Conservation (phyloP, 805 yeast genomes). For the Monosporozyma siamensis region DNA sequence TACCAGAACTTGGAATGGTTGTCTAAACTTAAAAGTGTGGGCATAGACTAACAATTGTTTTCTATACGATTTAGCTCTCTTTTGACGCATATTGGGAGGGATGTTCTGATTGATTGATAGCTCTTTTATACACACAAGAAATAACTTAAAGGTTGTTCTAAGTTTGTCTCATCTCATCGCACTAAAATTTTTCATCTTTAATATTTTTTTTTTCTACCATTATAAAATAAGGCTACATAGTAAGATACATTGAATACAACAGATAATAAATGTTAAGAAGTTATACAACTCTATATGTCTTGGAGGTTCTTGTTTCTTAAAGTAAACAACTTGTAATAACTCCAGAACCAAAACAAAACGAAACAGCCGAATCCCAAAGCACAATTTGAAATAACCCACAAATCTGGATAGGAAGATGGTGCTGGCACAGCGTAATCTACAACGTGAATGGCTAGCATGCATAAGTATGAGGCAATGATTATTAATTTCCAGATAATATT, state of each 20-base stretch:
- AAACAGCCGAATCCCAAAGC: constrained; percentile 70
- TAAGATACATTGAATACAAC: too few species aligned
- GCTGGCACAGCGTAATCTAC: constrained; percentile 45
- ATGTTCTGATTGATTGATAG: too few species aligned
- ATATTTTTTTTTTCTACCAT: too few species aligned
- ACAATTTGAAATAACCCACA: constrained; percentile 76
- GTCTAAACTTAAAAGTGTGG: constrained; percentile 84
- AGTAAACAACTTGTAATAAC: constrained; percentile 42
- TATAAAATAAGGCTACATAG: background rate
- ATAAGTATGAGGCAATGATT: constrained; percentile 44
- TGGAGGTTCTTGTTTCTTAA: constrained; percentile 23
- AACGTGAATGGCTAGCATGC: constrained; percentile 42
- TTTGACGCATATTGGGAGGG: constrained; percentile 66
- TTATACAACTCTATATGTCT: constrained; percentile 18
- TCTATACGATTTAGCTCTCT: constrained; percentile 87
- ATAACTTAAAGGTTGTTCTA: background rate
- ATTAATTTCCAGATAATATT: constrained; percentile 40
- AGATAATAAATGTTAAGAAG: too few species aligned
- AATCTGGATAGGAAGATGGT: constrained; percentile 62
- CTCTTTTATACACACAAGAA: too few species aligned
- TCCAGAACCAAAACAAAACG: constrained; percentile 74
- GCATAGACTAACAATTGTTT: constrained; percentile 82
- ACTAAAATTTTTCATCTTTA: background rate
- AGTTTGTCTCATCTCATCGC: background rate
- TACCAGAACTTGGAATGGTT: constrained; percentile 83